Percentiles rank a stretch among this genome's conserved stretches.
Evolutionary conservation across 116 monocot species (phyloP).

Genomic region (Phalaenopsis hybrid): DNA sequence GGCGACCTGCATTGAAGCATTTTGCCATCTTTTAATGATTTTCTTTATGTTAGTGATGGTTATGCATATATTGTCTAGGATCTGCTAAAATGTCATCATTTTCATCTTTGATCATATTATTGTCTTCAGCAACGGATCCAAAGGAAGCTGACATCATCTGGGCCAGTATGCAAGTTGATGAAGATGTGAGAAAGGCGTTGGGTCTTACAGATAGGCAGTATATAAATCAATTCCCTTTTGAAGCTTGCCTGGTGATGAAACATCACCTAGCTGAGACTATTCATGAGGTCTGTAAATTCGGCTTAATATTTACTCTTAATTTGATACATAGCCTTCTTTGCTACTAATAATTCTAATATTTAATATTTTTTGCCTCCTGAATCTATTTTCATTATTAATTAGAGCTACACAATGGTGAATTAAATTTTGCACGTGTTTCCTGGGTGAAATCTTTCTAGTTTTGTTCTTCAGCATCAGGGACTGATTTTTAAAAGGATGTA

Average conservation of each 20-base stretch:
- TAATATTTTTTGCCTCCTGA: neutral
- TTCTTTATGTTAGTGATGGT: neutral
- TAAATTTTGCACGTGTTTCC: neutral
- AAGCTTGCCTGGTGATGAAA: slow-evolving; percentile 98
- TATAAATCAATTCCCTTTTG: slow-evolving; percentile 91
- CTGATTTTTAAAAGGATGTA: neutral
- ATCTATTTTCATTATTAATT: neutral
- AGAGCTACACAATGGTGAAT: neutral
- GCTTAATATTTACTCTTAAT: neutral
- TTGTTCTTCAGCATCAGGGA: neutral
- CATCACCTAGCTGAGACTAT: slow-evolving; percentile 98
- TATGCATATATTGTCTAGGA: neutral
- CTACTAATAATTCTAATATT: neutral
- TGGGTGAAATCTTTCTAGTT: neutral
- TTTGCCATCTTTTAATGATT: neutral
- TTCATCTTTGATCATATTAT: slow-evolving; percentile 5
- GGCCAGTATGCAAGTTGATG: slow-evolving; percentile 89
- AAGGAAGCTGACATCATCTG: slow-evolving; percentile 90
- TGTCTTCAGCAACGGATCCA: slow-evolving; percentile 65
- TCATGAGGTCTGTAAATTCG: slow-evolving; percentile 46
- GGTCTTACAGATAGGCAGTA: slow-evolving; percentile 65
- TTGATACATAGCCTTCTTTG: neutral
- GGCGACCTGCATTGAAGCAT: neutral
- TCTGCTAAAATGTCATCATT: neutral
- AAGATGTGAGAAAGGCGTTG: slow-evolving; percentile 62